Base-by-base conservation (phyloP, 169 alveolate species). In the Perkinsus olseni region DNA sequence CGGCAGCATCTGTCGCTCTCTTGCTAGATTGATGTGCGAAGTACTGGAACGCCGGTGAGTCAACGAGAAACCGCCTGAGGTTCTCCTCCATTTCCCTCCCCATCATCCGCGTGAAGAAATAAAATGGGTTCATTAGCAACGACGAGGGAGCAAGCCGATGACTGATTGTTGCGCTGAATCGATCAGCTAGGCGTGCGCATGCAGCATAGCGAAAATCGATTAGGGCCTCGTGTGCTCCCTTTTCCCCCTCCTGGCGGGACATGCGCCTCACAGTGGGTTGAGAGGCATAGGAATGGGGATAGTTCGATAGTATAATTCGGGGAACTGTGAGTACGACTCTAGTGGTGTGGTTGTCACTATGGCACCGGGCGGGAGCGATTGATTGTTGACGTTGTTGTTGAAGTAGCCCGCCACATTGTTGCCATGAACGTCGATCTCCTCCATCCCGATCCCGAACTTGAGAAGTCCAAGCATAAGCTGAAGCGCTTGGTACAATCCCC, bases 401-500 rank as follows among this genome's bases (percentile, higher is more conserved):
- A 3, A 62, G 82, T 62, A 62, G 82, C 82, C 82, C 82, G 82
- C 82, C 82, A 94, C 82, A 62, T 62, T 62, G 82, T 62, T 62
- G 82, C 82, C 82, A 99, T 99, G 99, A 99, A 98, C 95, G 96
- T 97, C 95, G 99, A 99, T 96, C 96, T 98, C 94, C 97, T 99
- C 95, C 96, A 98, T 96, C 99, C 98, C 48, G 98, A 97, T 94
- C 99, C 99, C 95, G 97, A 95, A 92, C 98, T 95, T 93, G 99
- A 99, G 96, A 98, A 98, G 95, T 96, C 95, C 95, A 97, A 96
- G 94, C 99, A 99, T 97, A 99, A 98, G 97, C 97, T 98, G 93
- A 99, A 99, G 97, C 97, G 99, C 95, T 97, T 99, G 93, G 98
- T 99, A 51, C 99, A 98, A 95, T 96, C 97, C 95, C 99, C 99